phyloP scores from a whole-genome alignment of 345 rosid species.

The Xanthoceras sorbifolium region DNA sequence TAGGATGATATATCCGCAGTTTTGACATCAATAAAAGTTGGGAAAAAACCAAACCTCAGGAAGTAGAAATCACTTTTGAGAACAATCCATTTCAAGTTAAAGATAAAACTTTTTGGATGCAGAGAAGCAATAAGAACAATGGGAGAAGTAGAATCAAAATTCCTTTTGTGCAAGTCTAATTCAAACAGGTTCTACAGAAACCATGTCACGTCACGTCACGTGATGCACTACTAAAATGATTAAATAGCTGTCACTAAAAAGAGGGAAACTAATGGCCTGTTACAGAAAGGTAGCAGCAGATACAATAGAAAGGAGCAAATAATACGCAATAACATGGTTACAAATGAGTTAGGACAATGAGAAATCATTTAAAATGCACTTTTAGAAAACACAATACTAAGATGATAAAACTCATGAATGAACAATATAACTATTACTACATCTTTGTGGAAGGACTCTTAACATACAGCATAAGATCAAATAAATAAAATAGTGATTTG shows the following conservation, averaged over 20 bases:
- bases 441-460: neutral
- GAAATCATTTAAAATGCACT: conserved; percentile 2
- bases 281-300: neutral
- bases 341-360: neutral
- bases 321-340: neutral
- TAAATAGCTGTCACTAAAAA: neutral
- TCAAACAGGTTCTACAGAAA: neutral
- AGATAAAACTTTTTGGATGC: neutral
- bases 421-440: neutral
- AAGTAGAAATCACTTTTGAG: conserved; percentile 5
- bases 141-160: neutral
- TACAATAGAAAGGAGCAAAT: neutral
- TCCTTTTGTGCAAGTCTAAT: neutral
- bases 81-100: conserved; percentile 4
- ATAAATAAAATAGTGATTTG: neutral
- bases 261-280: neutral
- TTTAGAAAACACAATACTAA: neutral
- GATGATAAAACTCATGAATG: neutral
- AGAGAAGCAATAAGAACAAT: neutral
- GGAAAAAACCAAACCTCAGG: neutral
- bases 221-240: neutral
- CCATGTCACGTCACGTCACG: neutral
- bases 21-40: neutral
- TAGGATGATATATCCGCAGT: conserved; percentile 1
- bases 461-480: neutral